Evolutionary conservation across 805 yeast genomes (phyloP), one percentile per base, ranked within the genome.

Genomic region (Yamadazyma sp.): DNA sequence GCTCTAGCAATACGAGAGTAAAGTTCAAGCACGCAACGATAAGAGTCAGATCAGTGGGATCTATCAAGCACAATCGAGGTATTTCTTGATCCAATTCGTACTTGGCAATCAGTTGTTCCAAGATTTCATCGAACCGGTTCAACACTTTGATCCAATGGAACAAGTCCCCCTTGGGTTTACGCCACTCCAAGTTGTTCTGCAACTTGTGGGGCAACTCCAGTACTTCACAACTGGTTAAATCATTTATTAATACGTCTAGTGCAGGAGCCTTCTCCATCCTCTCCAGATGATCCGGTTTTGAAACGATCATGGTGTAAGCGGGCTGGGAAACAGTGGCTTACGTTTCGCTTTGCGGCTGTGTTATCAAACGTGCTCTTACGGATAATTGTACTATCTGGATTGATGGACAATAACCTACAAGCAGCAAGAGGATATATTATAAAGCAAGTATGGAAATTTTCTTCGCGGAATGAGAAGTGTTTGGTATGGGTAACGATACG

Each of bases 91-190:
- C 70, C 37, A 80, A 58, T 22, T 62, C 66, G 50, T 86, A 83
- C 43, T 77, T 77, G 6, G 60, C 60, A 11, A 84, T 73, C 15
- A 73, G 63, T 3, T 52, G 49, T 35, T 79, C 84, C 37, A 86
- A 62, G 5, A 86, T 70, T 9, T 67, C 71, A 54, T 90, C 96
- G 52, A 90, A 78, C 49, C 82, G 69, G 57, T 88, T 84, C 49
- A 91, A 65, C 1, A 86, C 78, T 0, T 82, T 74, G 19, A 85
- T 75, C 93, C 95, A 90, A 42, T 80, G 81, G 43, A 73, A 73
- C 22, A 91, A 59, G 48, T 86, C 84, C 24, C 84, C 85, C 43
- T 78, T 68, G 6, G 87, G 82, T 16, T 80, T 62, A 20, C 73
- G 73, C 88, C 88, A 81, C 12, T 49, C 54, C 42, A 67, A 49